A percentile compares a stretch with the other conserved stretches of the same genome.
Evolutionary conservation across 2,329 filamentous ascomycete genomes (phyloP).

Genomic region (Arthroderma sp.): DNA sequence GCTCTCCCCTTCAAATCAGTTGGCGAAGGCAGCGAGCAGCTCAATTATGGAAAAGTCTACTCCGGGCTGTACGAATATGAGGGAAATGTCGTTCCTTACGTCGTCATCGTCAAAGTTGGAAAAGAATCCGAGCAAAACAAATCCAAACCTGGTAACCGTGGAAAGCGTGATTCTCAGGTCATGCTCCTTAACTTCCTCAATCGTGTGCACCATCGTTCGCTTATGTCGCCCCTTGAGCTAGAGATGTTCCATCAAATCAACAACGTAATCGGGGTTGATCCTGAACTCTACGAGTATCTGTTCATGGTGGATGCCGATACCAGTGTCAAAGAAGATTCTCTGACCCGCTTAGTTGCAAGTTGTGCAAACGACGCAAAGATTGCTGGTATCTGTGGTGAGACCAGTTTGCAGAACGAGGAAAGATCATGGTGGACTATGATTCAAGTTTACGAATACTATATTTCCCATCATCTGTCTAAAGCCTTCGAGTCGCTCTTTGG

Average conservation of each 20-base stretch:
- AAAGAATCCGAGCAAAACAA: constrained; percentile 89
- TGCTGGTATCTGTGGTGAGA: constrained; percentile 94
- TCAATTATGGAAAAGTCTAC: constrained; percentile 98
- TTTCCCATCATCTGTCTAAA: constrained; percentile 92
- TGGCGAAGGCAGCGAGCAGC: constrained; percentile 74
- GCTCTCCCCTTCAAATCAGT: constrained; percentile 90
- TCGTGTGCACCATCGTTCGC: constrained; percentile 81
- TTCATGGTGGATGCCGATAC: constrained; percentile 98
- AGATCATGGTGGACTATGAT: constrained; percentile 99
- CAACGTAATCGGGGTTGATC: constrained; percentile 96
- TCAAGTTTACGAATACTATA: constrained; percentile 99
- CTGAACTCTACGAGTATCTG: constrained; percentile 91
- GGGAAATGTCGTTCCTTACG: constrained; percentile 91
- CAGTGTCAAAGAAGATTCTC: constrained; percentile 76
- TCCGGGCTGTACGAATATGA: constrained; percentile 95
- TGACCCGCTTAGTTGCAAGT: constrained; percentile 82
- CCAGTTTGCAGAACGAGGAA: constrained; percentile 88
- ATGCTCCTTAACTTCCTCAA: constrained; percentile 95
- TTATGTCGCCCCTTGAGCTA: constrained; percentile 91
- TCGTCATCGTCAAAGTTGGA: constrained; percentile 92
- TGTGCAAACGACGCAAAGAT: constrained; percentile 93
- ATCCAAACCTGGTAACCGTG: constrained; percentile 90
- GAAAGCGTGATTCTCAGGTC: constrained; percentile 96
- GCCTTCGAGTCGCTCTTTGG: constrained; percentile 96
- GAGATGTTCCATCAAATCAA: constrained; percentile 99